Base-by-base conservation (phyloP, 768 basidiomycete species). In the Boletus rubescentipes region DNA sequence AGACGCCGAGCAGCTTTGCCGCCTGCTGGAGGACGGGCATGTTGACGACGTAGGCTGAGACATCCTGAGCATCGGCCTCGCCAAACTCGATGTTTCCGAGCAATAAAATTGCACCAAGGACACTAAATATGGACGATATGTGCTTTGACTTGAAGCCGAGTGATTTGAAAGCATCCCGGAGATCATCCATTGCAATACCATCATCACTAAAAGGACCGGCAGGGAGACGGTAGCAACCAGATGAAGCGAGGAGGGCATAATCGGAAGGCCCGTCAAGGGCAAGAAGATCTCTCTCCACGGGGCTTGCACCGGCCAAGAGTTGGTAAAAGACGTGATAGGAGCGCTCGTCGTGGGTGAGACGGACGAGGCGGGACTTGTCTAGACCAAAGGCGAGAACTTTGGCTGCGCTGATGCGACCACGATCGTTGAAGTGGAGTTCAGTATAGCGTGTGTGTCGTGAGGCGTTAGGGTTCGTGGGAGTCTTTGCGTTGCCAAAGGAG, bases 281-380 rank as follows among this genome's bases (percentile, higher is more conserved):
- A 53, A 81, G 73, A 30, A 61, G 53, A 54, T 86, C 84, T 30
- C 83, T 74, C 59, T 86, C 82, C 32, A 73, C 65, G 21, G 81
- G 78, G 12, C 72, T 76, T 39, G 83, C 82, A 30, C 84, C 84
- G 29, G 84, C 80, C 35, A 86, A 68, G 48, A 86, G 73, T 61
- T 86, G 84, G 67, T 86, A 86, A 67, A 86, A 85, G 36, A 86
- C 74, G 60, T 86, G 85, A 66, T 79, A 86, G 21, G 80, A 76
- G n/a, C 84, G 76, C 59, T 86, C 84, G 49, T 86, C 84, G 32
- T 82, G 78, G 1, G 77, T 67, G 46, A 86, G 74, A 6, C 75
- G 75, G 32, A 73, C 72, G 30, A 85, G 70, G 16, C 83, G 74
- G 21, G 81, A 81, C 71, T 85, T 86, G 73, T 86, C 85, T 39